Conservation (phyloP, 2,329 filamentous ascomycete genomes). For the Aspergillus candidus region DNA sequence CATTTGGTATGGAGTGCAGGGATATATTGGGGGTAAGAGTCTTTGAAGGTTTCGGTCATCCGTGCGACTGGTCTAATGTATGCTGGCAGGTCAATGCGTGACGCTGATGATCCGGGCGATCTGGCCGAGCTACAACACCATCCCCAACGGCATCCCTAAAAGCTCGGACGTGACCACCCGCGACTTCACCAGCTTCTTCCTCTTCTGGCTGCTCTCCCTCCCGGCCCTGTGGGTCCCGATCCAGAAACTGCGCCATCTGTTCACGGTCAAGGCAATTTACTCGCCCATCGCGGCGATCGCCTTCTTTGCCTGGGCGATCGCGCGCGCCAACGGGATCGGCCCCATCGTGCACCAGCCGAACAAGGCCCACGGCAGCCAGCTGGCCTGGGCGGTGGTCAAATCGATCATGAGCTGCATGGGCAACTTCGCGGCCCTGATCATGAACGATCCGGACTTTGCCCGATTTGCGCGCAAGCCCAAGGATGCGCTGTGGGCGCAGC, state of each 20-base stretch:
- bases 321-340: constrained; percentile 73
- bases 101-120: constrained; percentile 84
- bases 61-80: constrained; percentile 1
- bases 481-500: constrained; percentile 74
- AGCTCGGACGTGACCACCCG: constrained; percentile 66
- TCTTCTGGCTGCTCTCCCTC: constrained; percentile 76
- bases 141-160: constrained; percentile 61
- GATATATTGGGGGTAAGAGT: constrained; percentile 63
- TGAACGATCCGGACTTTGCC: constrained; percentile 74
- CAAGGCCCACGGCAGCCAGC: constrained; percentile 56
- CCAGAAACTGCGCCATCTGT: constrained; percentile 80
- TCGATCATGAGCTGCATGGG: constrained; percentile 85
- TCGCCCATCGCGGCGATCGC: constrained; percentile 77
- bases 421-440: constrained; percentile 83
- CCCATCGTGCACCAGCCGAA: constrained; percentile 69
- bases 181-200: constrained; percentile 73
- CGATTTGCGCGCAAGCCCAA: constrained; percentile 72
- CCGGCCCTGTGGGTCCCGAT: constrained; percentile 87
- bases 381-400: constrained; percentile 77
- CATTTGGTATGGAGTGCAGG: constrained; percentile 72
- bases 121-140: constrained; percentile 57
- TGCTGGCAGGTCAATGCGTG: constrained; percentile 60
- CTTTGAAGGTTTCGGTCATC: neutral
- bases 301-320: constrained; percentile 82
- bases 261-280: constrained; percentile 82